Base-by-base conservation (phyloP, 2,329 filamentous ascomycete genomes). In the Cercospora sojina region DNA sequence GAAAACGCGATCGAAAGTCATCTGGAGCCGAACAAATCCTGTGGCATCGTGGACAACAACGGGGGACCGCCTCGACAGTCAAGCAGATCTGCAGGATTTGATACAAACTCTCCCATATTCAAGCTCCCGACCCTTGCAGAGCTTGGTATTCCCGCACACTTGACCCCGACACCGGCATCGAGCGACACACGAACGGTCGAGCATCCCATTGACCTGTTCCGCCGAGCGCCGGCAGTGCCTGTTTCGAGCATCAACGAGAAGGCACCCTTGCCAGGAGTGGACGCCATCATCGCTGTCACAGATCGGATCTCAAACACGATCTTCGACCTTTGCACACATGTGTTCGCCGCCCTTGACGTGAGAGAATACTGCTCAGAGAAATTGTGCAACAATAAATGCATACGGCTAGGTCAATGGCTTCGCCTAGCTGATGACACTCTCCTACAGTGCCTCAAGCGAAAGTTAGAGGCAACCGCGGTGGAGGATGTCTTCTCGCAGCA, bases 381-480 rank as follows among this genome's bases (percentile, higher is more conserved):
- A 5, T 27, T 63, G 47, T 63, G 49, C 20, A 43, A 27, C 10
- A 63, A 43, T n/a, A 43, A 35, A 29, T 63, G 60, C 31, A 23
- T 51, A 18, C 49, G 25, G 5, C 8, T 56, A 9, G 60, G 60
- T 25, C 9, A 25, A 23, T 63, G 60, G 60, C 18, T 63, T 12
- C 60, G 49, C 31, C 49, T 63, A 3, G 49, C 49, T 16, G 72
- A 75, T 62, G 61, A 67, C 9, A 64, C 56, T 7, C 64, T 74
- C 16, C 41, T 64, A 3, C n/a, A 67, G 7, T 67, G 62, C 6
- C 56, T 72, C 4, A 63, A 64, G 31, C 49, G 43, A 16, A 64
- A 35, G 47, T 47, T 66, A 16, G 64, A 64, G n/a, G 23, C 31
- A n/a, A 63, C 64, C 23, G 56, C 59, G 7, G 27, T 66, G 12